Evolutionary conservation across 2,329 filamentous ascomycete species (phyloP).

Genomic region (Hypoxylon sp.): DNA sequence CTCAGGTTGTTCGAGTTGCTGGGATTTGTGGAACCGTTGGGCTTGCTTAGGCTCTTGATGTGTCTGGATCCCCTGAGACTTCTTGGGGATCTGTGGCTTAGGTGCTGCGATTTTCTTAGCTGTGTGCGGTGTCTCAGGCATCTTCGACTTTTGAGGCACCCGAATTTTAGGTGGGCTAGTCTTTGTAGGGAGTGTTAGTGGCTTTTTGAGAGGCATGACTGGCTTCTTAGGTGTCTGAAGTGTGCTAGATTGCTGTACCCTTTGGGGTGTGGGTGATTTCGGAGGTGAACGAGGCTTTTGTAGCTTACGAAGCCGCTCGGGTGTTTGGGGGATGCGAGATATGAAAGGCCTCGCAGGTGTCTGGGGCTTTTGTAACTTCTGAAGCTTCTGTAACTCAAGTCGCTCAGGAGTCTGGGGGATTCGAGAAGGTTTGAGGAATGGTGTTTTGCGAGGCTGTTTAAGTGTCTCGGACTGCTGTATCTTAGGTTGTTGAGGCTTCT

Average conservation of each 20-base stretch:
- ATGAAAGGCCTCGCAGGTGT: slow-evolving; percentile 14
- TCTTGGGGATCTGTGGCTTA: slow-evolving; percentile 13
- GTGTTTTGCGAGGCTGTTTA: slow-evolving; percentile 17
- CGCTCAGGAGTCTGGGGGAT: slow-evolving; percentile 15
- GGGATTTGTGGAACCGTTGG: neutral
- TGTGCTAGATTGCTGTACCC: slow-evolving; percentile 5
- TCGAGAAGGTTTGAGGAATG: slow-evolving; percentile 9
- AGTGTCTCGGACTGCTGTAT: slow-evolving; percentile 9
- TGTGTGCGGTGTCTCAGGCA: slow-evolving; percentile 5
- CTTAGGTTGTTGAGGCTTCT: slow-evolving; percentile 18
- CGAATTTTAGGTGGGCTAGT: slow-evolving; percentile 2
- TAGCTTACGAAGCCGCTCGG: slow-evolving; percentile 19
- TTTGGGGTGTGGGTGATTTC: slow-evolving; percentile 15
- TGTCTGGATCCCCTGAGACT: neutral
- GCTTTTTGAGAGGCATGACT: neutral
- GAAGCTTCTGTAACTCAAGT: slow-evolving; percentile 16
- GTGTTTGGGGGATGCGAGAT: slow-evolving; percentile 25
- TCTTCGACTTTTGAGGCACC: slow-evolving; percentile 10
- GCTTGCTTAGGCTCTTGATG: slow-evolving; percentile 17
- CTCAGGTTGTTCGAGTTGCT: slow-evolving; percentile 12
- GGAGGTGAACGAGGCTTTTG: slow-evolving; percentile 9
- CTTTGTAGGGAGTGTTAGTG: slow-evolving; percentile 1
- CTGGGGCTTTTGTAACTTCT: slow-evolving; percentile 1
- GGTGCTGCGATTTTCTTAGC: slow-evolving; percentile 3
- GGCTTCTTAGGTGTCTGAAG: neutral